Evolutionary conservation across 2,329 filamentous ascomycete genomes (phyloP), one percentile per base, ranked within the genome.

Genomic region (Gaeumannomyces tritici): DNA sequence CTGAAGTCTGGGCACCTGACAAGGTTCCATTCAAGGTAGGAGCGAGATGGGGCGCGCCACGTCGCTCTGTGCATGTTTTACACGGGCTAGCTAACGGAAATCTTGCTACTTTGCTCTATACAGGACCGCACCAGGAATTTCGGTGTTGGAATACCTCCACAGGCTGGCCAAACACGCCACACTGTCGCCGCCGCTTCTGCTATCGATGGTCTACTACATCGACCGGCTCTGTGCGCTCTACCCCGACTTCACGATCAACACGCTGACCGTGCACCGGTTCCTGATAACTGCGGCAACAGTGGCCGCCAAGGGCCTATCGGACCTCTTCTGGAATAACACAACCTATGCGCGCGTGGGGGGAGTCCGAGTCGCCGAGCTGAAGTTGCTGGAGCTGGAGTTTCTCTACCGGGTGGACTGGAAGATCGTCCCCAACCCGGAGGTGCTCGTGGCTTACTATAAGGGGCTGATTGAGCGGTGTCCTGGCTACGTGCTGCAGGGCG

Each of bases 191-290:
- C 93, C 95, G 0, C 89, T 99, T 60, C 82, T 99, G n/a, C 84
- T 99, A 47, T 95, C 93, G 68, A 98, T 99, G 91, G 95, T 99
- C 63, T 99, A 96, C 73, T 99, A 98, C 71, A 98, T 99, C 70
- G 95, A 99, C 76, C 88, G 92, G 35, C 83, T 99, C 27, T 99
- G 93, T 75, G 88, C 90, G 13, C 80, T 96, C 64, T 99, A 97
- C 73, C 89, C 91, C 3, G 90, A 93, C 58, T 99, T 99, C 74
- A 97, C 93, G 31, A 96, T 99, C 68, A 96, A 93, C 72, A 96
- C 91, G 58, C 81, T 99, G 26, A 99, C 95, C 0, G 93, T 99
- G 3, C 95, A 99, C 77, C 92, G 95, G 11, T 99, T 98, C 71
- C 83, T 99, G 12, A 99, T 99, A 67, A 95, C 93, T 1, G 92